Evolutionary conservation across 768 basidiomycete species (phyloP).

Genomic region (Pulveroboletus sp.): DNA sequence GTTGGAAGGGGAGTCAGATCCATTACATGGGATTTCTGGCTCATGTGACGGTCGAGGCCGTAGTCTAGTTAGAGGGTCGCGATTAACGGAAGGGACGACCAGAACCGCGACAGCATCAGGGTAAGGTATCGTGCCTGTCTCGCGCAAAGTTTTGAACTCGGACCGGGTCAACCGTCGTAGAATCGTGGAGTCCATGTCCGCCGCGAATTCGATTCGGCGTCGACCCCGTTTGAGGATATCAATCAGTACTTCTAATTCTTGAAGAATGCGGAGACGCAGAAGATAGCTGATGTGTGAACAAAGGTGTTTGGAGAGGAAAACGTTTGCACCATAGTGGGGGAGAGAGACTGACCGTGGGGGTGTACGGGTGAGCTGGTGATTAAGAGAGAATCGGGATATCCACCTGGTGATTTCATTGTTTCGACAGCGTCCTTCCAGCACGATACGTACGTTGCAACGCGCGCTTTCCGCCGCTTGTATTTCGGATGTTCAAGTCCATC

Average conservation of each 20-base stretch:
- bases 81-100: constrained; percentile 62
- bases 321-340: constrained; percentile 27
- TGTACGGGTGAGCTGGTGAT: constrained; percentile 4
- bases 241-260: constrained; percentile 63
- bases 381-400: neutral
- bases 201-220: neutral
- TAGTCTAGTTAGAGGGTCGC: constrained; percentile 41
- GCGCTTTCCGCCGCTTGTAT: constrained; percentile 46
- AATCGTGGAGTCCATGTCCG: constrained; percentile 32
- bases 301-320: constrained; percentile 40
- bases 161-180: constrained; percentile 60
- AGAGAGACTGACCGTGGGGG: constrained; percentile 8
- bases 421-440: constrained; percentile 53
- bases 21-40: constrained; percentile 26
- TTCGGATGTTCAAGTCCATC: constrained; percentile 66
- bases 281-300: constrained; percentile 57
- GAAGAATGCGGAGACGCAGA: constrained; percentile 67
- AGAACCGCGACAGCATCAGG: constrained; percentile 61
- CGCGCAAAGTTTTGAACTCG: constrained; percentile 51
- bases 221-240: constrained; percentile 17
- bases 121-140: constrained; percentile 45
- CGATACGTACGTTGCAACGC: constrained; percentile 47
- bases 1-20: neutral
- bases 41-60: constrained; percentile 40
- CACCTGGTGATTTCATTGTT: constrained; percentile 37